These are phyloP conservation scores for Caloboletus firmus DNA, from an alignment of 1,284 basidiomycete genomes.

Conservation along the genomic window DNA sequence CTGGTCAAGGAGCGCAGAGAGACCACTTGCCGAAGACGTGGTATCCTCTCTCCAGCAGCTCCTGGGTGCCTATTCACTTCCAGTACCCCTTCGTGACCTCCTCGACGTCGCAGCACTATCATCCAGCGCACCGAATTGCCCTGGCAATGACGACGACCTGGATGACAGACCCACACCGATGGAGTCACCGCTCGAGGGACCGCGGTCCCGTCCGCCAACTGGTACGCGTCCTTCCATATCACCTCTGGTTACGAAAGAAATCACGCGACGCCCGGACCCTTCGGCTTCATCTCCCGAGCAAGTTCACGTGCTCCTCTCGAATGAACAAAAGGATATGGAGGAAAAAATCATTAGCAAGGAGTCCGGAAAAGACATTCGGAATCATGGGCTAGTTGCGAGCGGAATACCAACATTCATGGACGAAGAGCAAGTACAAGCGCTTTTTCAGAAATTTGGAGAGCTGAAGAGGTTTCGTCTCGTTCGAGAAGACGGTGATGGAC, in stretches of 20 bases:
- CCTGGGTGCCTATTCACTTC: background rate
- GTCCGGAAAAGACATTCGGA: background rate
- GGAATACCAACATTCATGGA: conserved; percentile 90
- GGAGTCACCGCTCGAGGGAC: background rate
- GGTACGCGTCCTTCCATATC: background rate
- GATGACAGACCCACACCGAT: background rate
- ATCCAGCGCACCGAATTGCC: background rate
- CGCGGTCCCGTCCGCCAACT: background rate
- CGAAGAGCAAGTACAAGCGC: conserved; percentile 84
- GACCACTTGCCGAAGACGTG: background rate
- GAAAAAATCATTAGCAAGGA: background rate
- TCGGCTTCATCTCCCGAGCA: background rate
- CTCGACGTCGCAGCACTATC: background rate
- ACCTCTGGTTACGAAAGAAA: background rate
- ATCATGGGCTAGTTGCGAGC: background rate
- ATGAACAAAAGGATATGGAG: background rate
- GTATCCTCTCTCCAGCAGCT: background rate
- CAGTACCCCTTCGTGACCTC: background rate
- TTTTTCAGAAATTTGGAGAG: conserved; percentile 68
- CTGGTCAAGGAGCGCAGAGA: conserved; percentile 18
- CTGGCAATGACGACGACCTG: background rate
- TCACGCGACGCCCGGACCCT: background rate
- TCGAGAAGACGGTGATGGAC: conserved; percentile 81
- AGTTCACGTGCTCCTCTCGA: background rate
- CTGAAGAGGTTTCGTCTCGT: conserved; percentile 95